Conservation (phyloP, 2,329 filamentous ascomycete species). For the Fusarium subtropicale region DNA sequence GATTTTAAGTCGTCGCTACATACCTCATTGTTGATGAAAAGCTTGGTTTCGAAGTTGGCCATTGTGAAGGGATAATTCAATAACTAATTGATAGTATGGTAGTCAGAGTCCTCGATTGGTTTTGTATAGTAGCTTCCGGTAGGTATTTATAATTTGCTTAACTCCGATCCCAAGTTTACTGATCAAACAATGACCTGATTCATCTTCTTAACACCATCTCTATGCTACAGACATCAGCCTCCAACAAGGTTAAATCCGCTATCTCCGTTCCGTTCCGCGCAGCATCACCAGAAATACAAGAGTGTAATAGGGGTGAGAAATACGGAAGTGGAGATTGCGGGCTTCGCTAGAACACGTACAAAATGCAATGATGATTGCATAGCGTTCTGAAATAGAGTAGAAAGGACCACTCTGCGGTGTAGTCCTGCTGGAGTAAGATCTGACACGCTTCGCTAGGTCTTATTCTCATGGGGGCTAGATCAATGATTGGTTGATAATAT, state of each 20-base stretch:
- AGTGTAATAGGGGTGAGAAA: neutral
- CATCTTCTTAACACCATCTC: neutral
- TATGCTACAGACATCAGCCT: neutral
- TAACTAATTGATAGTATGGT: neutral
- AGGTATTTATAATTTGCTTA: neutral
- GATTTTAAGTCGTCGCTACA: fast-evolving
- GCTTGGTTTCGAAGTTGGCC: neutral
- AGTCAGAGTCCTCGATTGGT: neutral
- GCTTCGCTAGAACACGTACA: neutral
- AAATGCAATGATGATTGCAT: no score
- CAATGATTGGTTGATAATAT: neutral
- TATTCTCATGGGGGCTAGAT: neutral
- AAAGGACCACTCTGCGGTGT: neutral
- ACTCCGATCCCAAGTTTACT: neutral
- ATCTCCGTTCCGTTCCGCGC: neutral
- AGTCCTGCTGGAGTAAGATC: neutral
- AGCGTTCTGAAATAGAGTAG: fast-evolving
- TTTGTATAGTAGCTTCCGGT: neutral
- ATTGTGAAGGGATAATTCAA: neutral
- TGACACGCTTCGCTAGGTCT: neutral
- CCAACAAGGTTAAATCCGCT: neutral
- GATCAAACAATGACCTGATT: neutral
- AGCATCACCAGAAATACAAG: neutral
- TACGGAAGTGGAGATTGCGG: neutral
- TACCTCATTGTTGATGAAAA: slow-evolving; percentile 10